Evolutionary conservation across 2,329 filamentous ascomycete species (phyloP), one percentile per base, ranked within the genome.

Genomic region (Fusarium chaquense): DNA sequence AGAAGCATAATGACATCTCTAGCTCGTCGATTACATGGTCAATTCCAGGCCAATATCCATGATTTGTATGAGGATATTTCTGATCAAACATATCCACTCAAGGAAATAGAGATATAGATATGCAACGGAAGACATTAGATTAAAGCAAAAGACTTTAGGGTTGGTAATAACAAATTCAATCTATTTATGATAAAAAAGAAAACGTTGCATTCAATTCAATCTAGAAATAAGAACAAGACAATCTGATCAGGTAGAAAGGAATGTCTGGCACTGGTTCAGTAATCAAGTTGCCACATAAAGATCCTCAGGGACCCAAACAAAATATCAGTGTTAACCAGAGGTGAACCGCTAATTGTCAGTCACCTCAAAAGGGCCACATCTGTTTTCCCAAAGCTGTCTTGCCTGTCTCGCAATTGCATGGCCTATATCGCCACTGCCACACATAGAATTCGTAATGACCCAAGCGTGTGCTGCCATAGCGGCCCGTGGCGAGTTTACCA

Each of bases 1-100:
- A 53, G 62, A 20, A 61, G 62, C 9, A 49, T 66, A 1, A 66
- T 66, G 62, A 66, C 62, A 20, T 53, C 62, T 2, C 10, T 66
- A 8, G 38, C 55, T 3, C 62, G 62, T 3, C 33, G 62, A 6
- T 30, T 66, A 4, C 62, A 66, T 30, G 47, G 49, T 4, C 62
- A 66, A 40, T 66, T 66, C 7, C 55, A 66, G 3, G 10, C 53
- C 4, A 26, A 65, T 26, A 26, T 54, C 0, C 26, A 35, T 7
- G 13, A 45, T 0, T 16, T 60, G 7, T 65, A 49, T 12, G 9
- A 20, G 1, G 62, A 65, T 35, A 33, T 44, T 11, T 65, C 54
- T 0, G 44, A 44, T 0, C 13, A 41, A 5, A 54, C 54, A 6
- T 65, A 65, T 15, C 62, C 6, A 36, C 54, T 54, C 2, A 18